phyloP scores from a whole-genome alignment of 75 land plant genomes.

The Ceratopteris richardii region DNA sequence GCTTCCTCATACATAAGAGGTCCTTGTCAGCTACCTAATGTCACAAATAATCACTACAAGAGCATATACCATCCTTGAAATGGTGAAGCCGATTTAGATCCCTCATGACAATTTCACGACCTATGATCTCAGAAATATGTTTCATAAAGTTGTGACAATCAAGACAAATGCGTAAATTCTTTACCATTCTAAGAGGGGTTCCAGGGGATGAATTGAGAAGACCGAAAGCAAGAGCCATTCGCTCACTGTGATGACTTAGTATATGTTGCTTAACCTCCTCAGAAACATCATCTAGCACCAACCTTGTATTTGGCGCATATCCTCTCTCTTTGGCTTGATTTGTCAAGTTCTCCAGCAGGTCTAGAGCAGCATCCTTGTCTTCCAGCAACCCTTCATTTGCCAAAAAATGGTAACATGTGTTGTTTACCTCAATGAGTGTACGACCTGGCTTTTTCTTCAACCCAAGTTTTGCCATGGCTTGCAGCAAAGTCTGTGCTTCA shows the following conservation, averaged over 20 bases:
- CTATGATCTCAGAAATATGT: slow-evolving; percentile 3
- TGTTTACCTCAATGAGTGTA: slow-evolving; percentile 11
- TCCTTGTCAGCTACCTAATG: too few relatives aligned
- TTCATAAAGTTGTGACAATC: slow-evolving; percentile 16
- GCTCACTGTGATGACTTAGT: slow-evolving; percentile 14
- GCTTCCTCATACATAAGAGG: too few relatives aligned
- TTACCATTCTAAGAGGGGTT: slow-evolving; percentile 9
- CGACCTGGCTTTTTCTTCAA: slow-evolving; percentile 6
- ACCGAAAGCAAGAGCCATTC: slow-evolving; percentile 21
- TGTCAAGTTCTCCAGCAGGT: slow-evolving; percentile 8
- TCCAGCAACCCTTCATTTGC: slow-evolving; percentile 4
- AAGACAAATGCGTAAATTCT: slow-evolving; percentile 10
- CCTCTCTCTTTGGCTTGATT: slow-evolving; percentile 5
- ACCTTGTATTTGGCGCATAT: not conserved
- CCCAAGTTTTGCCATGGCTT: slow-evolving; percentile 10
- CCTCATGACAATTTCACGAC: slow-evolving; percentile 12
- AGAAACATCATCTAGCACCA: slow-evolving; percentile 9
- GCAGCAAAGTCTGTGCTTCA: slow-evolving; percentile 1
- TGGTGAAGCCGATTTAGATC: slow-evolving; percentile 16
- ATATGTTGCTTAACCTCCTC: not conserved
- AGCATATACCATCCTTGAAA: slow-evolving; percentile 17
- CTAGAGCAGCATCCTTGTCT: not conserved
- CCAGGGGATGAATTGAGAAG: slow-evolving; percentile 17
- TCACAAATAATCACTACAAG: slow-evolving; percentile 12
- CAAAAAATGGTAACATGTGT: not conserved